phyloP scores from a whole-genome alignment of 306 rosid species.

The Sphenostylis stenocarpa region DNA sequence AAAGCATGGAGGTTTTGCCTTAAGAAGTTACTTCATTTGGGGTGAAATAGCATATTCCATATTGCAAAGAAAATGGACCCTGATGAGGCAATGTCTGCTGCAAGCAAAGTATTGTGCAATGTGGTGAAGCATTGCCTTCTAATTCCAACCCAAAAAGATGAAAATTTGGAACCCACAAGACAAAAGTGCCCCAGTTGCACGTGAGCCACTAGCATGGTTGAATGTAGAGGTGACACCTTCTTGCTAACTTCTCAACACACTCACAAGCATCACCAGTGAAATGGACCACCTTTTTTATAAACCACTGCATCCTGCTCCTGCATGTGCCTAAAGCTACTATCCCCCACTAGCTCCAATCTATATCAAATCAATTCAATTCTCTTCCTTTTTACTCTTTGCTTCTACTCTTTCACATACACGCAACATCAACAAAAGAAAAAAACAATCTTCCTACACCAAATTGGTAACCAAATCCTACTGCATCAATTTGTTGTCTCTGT shows the following conservation, averaged over 20 bases:
- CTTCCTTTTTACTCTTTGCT: conserved; percentile 34
- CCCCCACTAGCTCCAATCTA: conserved; percentile 1
- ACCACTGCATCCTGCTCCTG: conserved; percentile 21
- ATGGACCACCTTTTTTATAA: conserved; percentile 31
- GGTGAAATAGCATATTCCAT: too few relatives aligned
- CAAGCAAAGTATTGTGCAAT: neutral
- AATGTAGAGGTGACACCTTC: conserved; percentile 27
- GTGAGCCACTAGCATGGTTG: conserved; percentile 29
- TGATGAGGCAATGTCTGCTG: too few relatives aligned
- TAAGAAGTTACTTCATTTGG: too few relatives aligned
- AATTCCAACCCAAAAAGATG: neutral
- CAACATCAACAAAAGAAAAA: neutral
- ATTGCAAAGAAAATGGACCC: too few relatives aligned
- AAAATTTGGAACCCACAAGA: neutral
- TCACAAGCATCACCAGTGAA: conserved; percentile 24
- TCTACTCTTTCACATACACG: conserved; percentile 15
- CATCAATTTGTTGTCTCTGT: neutral
- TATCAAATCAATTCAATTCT: conserved; percentile 7
- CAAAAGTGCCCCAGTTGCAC: conserved; percentile 34
- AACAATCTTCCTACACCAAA: neutral
- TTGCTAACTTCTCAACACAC: conserved; percentile 32
- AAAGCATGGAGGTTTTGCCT: too few relatives aligned
- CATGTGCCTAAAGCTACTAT: conserved; percentile 22
- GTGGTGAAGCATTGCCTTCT: neutral
- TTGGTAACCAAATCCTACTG: neutral